Conservation (phyloP, 1,139 yeast genomes). For the Debaryomyces sp. region DNA sequence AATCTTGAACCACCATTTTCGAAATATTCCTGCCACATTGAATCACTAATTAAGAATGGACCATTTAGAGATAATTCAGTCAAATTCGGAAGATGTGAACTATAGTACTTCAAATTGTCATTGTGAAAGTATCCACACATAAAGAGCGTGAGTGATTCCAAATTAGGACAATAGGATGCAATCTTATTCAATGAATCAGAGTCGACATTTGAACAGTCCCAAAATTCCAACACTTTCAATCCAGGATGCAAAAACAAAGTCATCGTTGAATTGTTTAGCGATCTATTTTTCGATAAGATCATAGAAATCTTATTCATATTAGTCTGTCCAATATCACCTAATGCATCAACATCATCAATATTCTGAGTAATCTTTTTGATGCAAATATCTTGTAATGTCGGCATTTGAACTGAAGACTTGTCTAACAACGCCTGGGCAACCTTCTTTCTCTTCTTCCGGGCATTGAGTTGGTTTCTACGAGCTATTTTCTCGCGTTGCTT, state of each 20-base stretch:
- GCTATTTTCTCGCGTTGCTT: conserved; percentile 46
- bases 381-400: conserved; percentile 81
- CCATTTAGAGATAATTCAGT: conserved; percentile 70
- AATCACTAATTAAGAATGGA: conserved; percentile 78
- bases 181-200: conserved; percentile 67
- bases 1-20: conserved; percentile 38
- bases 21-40: conserved; percentile 76
- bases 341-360: conserved; percentile 74
- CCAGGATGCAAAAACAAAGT: conserved; percentile 69
- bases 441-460: conserved; percentile 73
- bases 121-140: conserved; percentile 95
- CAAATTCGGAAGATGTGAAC: conserved; percentile 58
- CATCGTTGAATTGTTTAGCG: conserved; percentile 71
- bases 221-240: conserved; percentile 62
- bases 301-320: conserved; percentile 69
- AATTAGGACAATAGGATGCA: conserved; percentile 77
- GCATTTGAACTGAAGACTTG: conserved; percentile 60
- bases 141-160: conserved; percentile 65
- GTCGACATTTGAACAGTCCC: conserved; percentile 89
- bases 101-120: conserved; percentile 66
- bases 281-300: conserved; percentile 80
- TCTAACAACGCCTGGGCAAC: conserved; percentile 85
- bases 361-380: conserved; percentile 69
- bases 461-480: conserved; percentile 57
- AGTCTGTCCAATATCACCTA: conserved; percentile 75